Conservation (phyloP, 1,139 yeast species). For the Debaryomycetaceae sp. region DNA sequence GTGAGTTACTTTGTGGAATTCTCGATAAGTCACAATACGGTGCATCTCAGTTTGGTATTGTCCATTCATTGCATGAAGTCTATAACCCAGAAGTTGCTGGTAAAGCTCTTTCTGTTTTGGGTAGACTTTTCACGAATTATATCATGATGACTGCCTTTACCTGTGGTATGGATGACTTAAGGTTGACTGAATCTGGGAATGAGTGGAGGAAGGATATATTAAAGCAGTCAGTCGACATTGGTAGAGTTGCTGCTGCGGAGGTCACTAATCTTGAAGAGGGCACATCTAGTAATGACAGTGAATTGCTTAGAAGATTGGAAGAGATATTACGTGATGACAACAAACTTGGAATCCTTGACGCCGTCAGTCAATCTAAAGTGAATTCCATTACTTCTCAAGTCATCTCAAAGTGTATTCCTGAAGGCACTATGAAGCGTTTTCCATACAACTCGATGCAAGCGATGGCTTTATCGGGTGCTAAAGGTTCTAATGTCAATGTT, state of each 20-base stretch:
- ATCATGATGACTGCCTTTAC: constrained; percentile 92
- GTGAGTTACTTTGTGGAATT: constrained; percentile 87
- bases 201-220: constrained; percentile 82
- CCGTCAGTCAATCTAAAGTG: constrained; percentile 91
- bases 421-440: constrained; percentile 91
- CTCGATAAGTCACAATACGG: constrained; percentile 98
- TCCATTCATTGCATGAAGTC: constrained; percentile 93
- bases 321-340: constrained; percentile 92
- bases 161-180: constrained; percentile 99
- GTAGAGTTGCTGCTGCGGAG: constrained; percentile 90
- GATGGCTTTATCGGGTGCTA: constrained; percentile 98
- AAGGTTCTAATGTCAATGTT: constrained; percentile 97
- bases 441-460: constrained; percentile 98
- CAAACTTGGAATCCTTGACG: constrained; percentile 92
- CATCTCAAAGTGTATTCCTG: constrained; percentile 92
- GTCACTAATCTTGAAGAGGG: constrained; percentile 74
- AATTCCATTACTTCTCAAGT: constrained; percentile 90
- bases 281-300: constrained; percentile 64
- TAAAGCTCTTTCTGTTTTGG: constrained; percentile 81
- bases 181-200: constrained; percentile 90
- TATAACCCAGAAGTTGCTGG: constrained; percentile 94
- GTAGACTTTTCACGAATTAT: constrained; percentile 91
- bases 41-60: constrained; percentile 95
- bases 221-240: constrained; percentile 72
- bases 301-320: constrained; percentile 81